phyloP scores from a whole-genome alignment of 179 eudicot species.

The Silene noctiflora region DNA sequence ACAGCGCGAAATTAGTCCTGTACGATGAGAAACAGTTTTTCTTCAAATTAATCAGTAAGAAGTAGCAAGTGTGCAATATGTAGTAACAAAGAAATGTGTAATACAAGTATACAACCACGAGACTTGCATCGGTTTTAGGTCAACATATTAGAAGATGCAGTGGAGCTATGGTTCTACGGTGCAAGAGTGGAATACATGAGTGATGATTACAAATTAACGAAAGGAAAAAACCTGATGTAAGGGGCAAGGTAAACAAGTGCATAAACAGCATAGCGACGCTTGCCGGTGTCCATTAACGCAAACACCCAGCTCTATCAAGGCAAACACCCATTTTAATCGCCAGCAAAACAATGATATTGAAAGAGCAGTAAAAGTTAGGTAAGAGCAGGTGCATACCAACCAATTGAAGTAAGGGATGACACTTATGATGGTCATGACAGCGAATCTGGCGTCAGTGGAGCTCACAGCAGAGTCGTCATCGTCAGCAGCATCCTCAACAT shows the following conservation, averaged over 20 bases:
- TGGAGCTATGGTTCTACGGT: too few relatives aligned
- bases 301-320: conserved; percentile 77
- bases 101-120: too few relatives aligned
- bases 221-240: conserved; percentile 54
- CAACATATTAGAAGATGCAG: too few relatives aligned
- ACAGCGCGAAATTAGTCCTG: conserved; percentile 81
- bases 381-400: conserved; percentile 49
- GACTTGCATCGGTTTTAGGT: too few relatives aligned
- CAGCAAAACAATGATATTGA: too few relatives aligned
- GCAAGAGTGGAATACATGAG: too few relatives aligned
- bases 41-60: not conserved
- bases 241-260: conserved; percentile 88
- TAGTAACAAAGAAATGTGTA: not conserved
- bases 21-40: conserved; percentile 13
- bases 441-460: conserved; percentile 67
- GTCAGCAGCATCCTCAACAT: conserved; percentile 29
- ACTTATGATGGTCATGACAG: conserved; percentile 78
- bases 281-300: conserved; percentile 79
- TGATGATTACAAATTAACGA: too few relatives aligned
- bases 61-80: not conserved
- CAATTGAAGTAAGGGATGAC: conserved; percentile 96
- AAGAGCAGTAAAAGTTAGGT: not conserved
- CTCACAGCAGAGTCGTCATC: conserved; percentile 43
- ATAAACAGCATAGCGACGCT: conserved; percentile 71
- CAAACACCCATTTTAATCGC: not conserved